phyloP scores from a whole-genome alignment of 2,329 filamentous ascomycete species.

The Gaeumannomyces sp. region DNA sequence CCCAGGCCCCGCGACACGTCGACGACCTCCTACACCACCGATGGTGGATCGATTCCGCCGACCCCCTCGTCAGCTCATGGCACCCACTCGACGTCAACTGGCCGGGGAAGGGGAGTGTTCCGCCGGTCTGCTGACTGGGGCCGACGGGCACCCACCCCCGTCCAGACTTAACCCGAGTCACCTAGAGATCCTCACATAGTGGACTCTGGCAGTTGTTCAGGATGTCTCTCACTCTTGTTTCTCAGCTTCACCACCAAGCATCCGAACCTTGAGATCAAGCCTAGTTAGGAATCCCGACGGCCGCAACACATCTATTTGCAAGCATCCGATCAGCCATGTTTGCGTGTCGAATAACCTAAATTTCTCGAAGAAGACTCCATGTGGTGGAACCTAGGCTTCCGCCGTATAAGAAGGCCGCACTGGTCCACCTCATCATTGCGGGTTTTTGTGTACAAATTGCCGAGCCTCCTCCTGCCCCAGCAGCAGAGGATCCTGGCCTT shows the following conservation, averaged over 20 bases:
- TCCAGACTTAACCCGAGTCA: slow-evolving; percentile 2
- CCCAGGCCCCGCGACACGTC: slow-evolving; percentile 5
- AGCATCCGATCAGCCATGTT: neutral
- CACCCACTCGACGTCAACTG: neutral
- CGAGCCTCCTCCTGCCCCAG: neutral
- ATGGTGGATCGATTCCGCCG: neutral
- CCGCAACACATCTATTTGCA: neutral
- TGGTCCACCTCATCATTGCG: neutral
- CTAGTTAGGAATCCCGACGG: neutral
- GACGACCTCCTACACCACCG: slow-evolving; percentile 1
- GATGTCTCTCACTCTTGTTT: neutral
- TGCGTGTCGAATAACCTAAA: slow-evolving; percentile 1
- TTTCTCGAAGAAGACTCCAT: neutral
- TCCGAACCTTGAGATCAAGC: neutral
- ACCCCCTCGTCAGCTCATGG: slow-evolving; percentile 2
- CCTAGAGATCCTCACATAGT: neutral
- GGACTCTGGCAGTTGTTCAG: neutral
- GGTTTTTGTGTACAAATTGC: slow-evolving; percentile 1
- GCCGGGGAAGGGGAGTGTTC: slow-evolving; percentile 6
- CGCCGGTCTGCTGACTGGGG: slow-evolving; percentile 8
- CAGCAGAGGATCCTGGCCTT: neutral
- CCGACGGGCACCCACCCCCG: slow-evolving; percentile 8
- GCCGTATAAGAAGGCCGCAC: neutral
- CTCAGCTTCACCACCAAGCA: neutral
- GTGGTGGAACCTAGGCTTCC: neutral